phyloP scores from a whole-genome alignment of 2,329 filamentous ascomycete genomes.

The Zymoseptoria pseudotritici region DNA sequence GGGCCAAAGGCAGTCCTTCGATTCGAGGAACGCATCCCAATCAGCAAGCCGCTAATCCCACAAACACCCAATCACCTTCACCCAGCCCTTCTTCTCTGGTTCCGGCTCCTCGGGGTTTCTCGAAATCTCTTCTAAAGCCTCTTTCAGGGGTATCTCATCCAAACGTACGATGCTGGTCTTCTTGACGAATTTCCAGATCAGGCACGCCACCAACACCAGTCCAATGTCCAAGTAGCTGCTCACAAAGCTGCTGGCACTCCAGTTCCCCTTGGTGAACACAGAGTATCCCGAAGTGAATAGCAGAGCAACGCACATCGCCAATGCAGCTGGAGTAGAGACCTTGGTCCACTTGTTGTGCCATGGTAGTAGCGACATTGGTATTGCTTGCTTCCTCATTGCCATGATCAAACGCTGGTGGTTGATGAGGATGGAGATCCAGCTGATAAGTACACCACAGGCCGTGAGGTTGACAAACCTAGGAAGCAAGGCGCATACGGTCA shows the following conservation, averaged over 20 bases:
- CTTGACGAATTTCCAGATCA: conserved; percentile 21
- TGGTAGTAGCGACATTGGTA: conserved; percentile 17
- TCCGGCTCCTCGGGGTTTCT: conserved; percentile 16
- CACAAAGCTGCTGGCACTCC: conserved; percentile 27
- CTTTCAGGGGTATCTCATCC: conserved; percentile 17
- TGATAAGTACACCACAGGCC: conserved; percentile 55
- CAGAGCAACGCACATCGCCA: conserved; percentile 24
- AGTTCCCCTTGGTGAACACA: conserved; percentile 23
- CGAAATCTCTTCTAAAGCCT: conserved; percentile 18
- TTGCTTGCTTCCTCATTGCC: conserved; percentile 21
- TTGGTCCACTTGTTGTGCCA: conserved; percentile 34
- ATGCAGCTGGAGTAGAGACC: conserved; percentile 28
- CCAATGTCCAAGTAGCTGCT: conserved; percentile 29
- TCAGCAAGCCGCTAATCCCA: conserved; percentile 15
- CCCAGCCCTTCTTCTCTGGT: conserved; percentile 13
- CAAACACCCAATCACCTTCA: conserved; percentile 14
- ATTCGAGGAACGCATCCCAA: too few species aligned
- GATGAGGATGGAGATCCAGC: conserved; percentile 41
- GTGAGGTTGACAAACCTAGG: conserved; percentile 40
- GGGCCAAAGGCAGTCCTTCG: too few species aligned
- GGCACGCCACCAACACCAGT: conserved; percentile 18
- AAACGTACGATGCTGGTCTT: conserved; percentile 19
- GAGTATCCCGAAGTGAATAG: conserved; percentile 24
- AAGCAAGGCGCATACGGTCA: background rate
- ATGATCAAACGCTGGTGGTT: conserved; percentile 16